A percentile compares a stretch with the other conserved stretches of the same genome.
These are phyloP conservation scores for Fraxinus americana DNA, from an alignment of 257 asterid genomes.

Conservation along the genomic window DNA sequence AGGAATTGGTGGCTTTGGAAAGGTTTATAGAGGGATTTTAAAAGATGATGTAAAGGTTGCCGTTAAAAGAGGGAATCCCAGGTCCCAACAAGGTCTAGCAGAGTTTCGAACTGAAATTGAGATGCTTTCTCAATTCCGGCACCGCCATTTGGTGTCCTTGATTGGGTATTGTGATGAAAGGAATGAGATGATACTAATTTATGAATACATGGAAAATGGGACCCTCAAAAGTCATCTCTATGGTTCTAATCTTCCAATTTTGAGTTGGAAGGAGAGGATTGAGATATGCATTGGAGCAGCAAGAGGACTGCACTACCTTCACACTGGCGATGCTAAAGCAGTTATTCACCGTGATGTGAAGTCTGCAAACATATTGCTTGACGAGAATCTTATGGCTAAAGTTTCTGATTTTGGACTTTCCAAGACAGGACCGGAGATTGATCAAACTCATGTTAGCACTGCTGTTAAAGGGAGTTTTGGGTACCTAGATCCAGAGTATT, in stretches of 20 bases:
- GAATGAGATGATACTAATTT: constrained; percentile 60
- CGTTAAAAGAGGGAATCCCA: constrained; percentile 54
- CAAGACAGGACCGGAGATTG: constrained; percentile 54
- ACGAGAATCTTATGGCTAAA: constrained; percentile 59
- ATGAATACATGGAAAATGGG: constrained; percentile 68
- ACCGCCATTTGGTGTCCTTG: constrained; percentile 25
- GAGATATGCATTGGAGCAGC: constrained; percentile 69
- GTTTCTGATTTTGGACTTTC: constrained; percentile 67
- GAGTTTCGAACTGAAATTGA: constrained; percentile 60
- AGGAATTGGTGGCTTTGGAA: constrained; percentile 62
- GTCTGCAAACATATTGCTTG: constrained; percentile 62
- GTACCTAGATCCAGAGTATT: constrained; percentile 60
- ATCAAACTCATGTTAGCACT: constrained; percentile 50
- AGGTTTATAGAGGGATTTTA: constrained; percentile 51
- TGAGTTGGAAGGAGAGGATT: constrained; percentile 63
- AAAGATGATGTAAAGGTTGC: constrained; percentile 48
- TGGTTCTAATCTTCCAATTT: constrained; percentile 44
- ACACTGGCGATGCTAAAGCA: constrained; percentile 48
- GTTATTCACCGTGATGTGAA: constrained; percentile 67
- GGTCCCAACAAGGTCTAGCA: constrained; percentile 52
- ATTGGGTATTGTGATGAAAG: constrained; percentile 40
- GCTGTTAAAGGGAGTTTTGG: constrained; percentile 69
- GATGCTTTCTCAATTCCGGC: constrained; percentile 24
- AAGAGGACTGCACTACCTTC: constrained; percentile 62
- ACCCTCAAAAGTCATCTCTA: constrained; percentile 54